Evolutionary conservation across 1,139 yeast species (phyloP).

Genomic region (Hyphopichia wangnamkhiaoensis): DNA sequence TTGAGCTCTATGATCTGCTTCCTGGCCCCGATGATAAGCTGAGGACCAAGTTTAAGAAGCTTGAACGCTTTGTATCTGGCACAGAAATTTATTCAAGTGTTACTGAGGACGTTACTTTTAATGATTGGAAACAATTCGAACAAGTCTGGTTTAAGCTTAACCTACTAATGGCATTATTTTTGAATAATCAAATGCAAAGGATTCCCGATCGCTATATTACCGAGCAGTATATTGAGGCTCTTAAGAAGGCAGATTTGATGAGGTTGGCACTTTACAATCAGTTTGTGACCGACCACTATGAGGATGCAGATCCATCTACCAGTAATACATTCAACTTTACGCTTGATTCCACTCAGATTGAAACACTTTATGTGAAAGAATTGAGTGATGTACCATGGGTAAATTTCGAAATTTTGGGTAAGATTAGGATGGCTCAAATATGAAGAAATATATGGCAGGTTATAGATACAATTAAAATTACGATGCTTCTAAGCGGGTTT

Average conservation of each 20-base stretch:
- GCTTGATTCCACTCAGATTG: not conserved
- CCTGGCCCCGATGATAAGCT: not conserved
- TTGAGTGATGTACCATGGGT: slow-evolving; percentile 1
- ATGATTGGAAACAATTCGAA: slow-evolving; percentile 16
- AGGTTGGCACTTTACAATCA: slow-evolving; percentile 6
- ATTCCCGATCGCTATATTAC: not conserved
- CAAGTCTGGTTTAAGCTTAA: slow-evolving; percentile 25
- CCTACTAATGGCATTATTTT: slow-evolving; percentile 18
- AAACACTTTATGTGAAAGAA: not conserved
- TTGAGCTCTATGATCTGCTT: slow-evolving; percentile 1
- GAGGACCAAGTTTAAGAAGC: not conserved
- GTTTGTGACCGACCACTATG: slow-evolving; percentile 4
- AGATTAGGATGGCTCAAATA: not conserved
- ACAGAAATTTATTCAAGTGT: slow-evolving; percentile 16
- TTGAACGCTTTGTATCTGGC: slow-evolving; percentile 11
- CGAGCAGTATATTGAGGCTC: not conserved
- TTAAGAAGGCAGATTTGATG: slow-evolving; percentile 7
- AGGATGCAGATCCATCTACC: not conserved
- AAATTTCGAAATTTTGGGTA: not conserved
- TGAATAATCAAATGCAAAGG: not conserved
- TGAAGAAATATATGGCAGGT: no score
- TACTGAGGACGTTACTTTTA: slow-evolving; percentile 23
- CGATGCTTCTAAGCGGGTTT: not conserved
- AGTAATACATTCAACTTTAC: not conserved
- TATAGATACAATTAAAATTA: not conserved